Evolutionary conservation across 1,284 basidiomycete genomes (phyloP).

Genomic region (Anthracocystis walkeri): DNA sequence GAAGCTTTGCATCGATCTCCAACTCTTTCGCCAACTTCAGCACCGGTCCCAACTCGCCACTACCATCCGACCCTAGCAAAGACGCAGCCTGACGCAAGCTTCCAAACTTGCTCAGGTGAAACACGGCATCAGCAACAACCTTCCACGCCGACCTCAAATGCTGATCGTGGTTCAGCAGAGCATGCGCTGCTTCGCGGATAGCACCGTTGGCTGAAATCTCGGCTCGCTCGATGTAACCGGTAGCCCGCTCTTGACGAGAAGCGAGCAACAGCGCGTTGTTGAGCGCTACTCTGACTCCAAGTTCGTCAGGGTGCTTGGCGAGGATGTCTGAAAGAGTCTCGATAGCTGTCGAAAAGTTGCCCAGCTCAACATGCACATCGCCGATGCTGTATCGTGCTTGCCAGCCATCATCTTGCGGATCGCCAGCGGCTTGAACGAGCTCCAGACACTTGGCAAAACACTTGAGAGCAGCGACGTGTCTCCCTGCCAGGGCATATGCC

Average conservation of each 20-base stretch:
- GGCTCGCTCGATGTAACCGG: constrained; percentile 81
- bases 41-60: constrained; percentile 23
- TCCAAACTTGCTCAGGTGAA: constrained; percentile 67
- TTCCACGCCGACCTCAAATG: constrained; percentile 79
- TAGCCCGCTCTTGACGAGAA: constrained; percentile 77
- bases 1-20: constrained; percentile 56
- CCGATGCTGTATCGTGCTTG: constrained; percentile 85
- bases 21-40: constrained; percentile 43
- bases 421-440: constrained; percentile 24
- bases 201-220: constrained; percentile 78
- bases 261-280: constrained; percentile 81
- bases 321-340: constrained; percentile 77
- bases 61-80: constrained; percentile 10
- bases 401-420: constrained; percentile 75
- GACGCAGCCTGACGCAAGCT: constrained; percentile 11
- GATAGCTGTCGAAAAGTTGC: constrained; percentile 81
- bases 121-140: constrained; percentile 81
- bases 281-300: constrained; percentile 80
- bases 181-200: constrained; percentile 74
- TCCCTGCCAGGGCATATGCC: constrained; percentile 87
- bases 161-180: constrained; percentile 73
- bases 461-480: constrained; percentile 89
- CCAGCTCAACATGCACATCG: constrained; percentile 84
- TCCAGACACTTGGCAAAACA: constrained; percentile 81
- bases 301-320: constrained; percentile 73